Evolutionary conservation across 352 stramenopile genomes (phyloP), one percentile per base, ranked within the genome.

Genomic region (Phytopythium chamaehyphon): DNA sequence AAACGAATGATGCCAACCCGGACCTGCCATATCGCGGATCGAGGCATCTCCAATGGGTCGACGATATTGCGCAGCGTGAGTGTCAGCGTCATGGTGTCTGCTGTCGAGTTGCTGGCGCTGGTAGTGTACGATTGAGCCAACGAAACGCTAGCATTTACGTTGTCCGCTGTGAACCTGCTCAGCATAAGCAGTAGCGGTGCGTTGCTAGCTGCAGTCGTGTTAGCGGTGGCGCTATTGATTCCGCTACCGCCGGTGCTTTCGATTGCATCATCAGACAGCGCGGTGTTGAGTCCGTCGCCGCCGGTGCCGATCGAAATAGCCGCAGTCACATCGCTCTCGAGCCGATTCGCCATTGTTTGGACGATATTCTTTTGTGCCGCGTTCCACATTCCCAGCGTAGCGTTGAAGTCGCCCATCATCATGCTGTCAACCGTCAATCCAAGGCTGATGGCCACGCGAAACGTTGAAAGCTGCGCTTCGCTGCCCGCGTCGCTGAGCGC

Each of bases 1-100:
- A 84, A 86, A 3, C 67, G 59, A 2, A 56, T 50, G 19, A 86
- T 49, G 16, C 64, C 75, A 9, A 62, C 69, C 23, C 73, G 75
- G 2, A 66, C 67, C 66, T 83, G 72, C 54, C 70, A 84, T 26
- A 83, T 51, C 1, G 78, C 35, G 18, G 59, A 67, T 24, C 65
- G 70, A 14, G 55, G 47, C 16, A 86, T 50, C 48, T 76, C 74
- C 0, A 16, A 2, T 3, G 63, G 55, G 12, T 66, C 51, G 3
- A 69, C 67, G 10, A 84, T 44, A 48, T 84, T 83, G 31, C 70
- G 61, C 21, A 76, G 81, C 31, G 56, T 51, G 14, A 83, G 57
- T 36, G 68, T 64, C 14, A 81, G 62, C 0, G 54, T 55, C 53
- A 86, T 6, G 24, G 28, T 35, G 28, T 51, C 46, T 18, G 15